phyloP scores from a whole-genome alignment of 176 grass and related monocot species.

The Ensete ventricosum region DNA sequence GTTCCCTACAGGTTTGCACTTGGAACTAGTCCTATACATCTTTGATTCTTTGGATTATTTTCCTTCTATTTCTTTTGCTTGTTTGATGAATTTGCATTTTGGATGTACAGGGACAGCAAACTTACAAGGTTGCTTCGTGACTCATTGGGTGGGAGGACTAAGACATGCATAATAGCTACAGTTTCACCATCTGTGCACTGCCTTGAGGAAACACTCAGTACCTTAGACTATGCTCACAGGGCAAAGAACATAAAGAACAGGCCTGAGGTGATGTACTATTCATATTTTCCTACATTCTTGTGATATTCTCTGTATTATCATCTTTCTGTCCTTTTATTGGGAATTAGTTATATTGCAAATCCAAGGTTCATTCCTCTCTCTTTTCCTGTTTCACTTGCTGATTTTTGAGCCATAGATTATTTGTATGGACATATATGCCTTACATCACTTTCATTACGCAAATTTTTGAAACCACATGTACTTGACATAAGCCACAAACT shows the following conservation, averaged over 20 bases:
- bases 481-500: no score
- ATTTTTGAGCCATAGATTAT: no score
- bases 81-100: conserved; percentile 14
- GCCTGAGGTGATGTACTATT: conserved; percentile 51
- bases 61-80: neutral
- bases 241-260: conserved; percentile 98
- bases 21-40: conserved; percentile 7
- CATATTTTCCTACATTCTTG: conserved; percentile 17
- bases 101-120: conserved; percentile 81
- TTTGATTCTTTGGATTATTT: conserved; percentile 6
- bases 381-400: no score
- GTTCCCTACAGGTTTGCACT: conserved; percentile 75
- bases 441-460: no score
- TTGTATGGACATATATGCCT: no score
- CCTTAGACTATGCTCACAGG: conserved; percentile 88
- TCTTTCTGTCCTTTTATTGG: neutral
- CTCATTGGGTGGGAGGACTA: conserved; percentile 92
- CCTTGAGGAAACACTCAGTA: conserved; percentile 95
- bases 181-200: conserved; percentile 96
- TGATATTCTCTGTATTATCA: neutral
- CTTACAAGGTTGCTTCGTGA: conserved; percentile 87
- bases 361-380: no score
- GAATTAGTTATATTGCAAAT: no score
- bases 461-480: no score
- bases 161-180: conserved; percentile 98